Percentiles rank a stretch among this genome's conserved stretches.
Conservation (phyloP, 2,329 filamentous ascomycete species). For the Ophiostoma quercus region DNA sequence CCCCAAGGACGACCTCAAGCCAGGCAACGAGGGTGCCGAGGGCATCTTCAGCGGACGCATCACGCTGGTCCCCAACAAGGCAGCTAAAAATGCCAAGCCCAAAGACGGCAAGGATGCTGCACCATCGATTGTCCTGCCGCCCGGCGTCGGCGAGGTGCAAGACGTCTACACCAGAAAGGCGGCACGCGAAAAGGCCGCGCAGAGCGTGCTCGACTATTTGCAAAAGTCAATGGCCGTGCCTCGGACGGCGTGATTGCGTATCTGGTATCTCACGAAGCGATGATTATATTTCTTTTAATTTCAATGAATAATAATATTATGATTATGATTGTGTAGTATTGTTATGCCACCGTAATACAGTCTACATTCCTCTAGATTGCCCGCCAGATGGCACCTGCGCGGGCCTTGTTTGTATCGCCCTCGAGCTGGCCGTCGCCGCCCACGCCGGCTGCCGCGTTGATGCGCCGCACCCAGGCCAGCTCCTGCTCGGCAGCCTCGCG, state of each 20-base stretch:
- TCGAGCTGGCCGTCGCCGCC: not conserved
- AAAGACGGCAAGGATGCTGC: not conserved
- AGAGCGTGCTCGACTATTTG: constrained; percentile 38
- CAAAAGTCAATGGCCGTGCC: not conserved
- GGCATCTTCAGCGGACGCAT: constrained; percentile 36
- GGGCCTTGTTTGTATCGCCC: not conserved
- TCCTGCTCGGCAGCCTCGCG: constrained; percentile 52
- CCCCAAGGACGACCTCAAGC: constrained; percentile 19
- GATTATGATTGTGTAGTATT: not conserved
- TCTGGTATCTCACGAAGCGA: not conserved
- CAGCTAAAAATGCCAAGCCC: constrained; percentile 25
- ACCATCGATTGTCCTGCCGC: constrained; percentile 30
- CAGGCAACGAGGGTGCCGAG: not conserved
- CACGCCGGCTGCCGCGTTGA: constrained; percentile 39
- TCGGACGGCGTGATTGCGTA: not conserved
- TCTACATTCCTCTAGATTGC: not conserved
- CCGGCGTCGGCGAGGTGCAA: constrained; percentile 34
- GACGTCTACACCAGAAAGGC: constrained; percentile 35
- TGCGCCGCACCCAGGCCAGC: constrained; percentile 52
- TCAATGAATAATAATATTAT: not conserved
- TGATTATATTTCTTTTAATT: not conserved
- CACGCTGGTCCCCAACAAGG: constrained; percentile 30
- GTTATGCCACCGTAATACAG: not conserved
- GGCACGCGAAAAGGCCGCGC: constrained; percentile 39
- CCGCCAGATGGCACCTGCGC: constrained; percentile 5